These are phyloP conservation scores for Xylaria intraflava DNA, from an alignment of 495 filamentous ascomycete species.

Conservation along the genomic window DNA sequence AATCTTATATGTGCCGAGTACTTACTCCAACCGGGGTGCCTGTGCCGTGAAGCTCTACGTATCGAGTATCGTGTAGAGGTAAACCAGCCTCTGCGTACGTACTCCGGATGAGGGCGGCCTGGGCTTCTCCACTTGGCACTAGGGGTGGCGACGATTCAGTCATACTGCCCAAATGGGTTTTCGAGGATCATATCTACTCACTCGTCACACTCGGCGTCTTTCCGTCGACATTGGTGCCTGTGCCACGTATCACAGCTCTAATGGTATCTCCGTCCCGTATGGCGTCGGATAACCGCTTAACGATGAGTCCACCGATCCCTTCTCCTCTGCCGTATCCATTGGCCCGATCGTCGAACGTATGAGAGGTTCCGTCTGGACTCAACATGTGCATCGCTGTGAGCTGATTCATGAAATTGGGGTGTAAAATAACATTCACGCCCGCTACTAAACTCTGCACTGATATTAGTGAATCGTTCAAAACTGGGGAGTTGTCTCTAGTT, in stretches of 20 bases:
- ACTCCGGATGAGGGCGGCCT: slow-evolving; percentile 41
- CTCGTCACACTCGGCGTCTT: slow-evolving; percentile 22
- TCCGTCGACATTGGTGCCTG: slow-evolving; percentile 45
- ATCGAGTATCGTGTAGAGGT: slow-evolving; percentile 32
- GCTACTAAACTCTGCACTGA: neutral
- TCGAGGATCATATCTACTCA: neutral
- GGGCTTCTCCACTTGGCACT: slow-evolving; percentile 40
- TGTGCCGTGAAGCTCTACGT: slow-evolving; percentile 41
- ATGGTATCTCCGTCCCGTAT: slow-evolving; percentile 43
- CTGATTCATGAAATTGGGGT: slow-evolving; percentile 1
- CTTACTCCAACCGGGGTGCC: slow-evolving; percentile 48
- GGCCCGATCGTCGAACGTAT: slow-evolving; percentile 28
- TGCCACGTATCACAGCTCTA: slow-evolving; percentile 48
- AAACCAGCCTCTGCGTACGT: slow-evolving; percentile 40
- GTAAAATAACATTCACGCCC: neutral
- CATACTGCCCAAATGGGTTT: neutral
- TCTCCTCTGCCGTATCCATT: slow-evolving; percentile 54
- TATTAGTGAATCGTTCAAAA: neutral
- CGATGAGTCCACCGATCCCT: slow-evolving; percentile 40
- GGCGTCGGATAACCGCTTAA: slow-evolving; percentile 50
- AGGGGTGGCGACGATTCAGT: slow-evolving; percentile 32
- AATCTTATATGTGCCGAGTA: no score
- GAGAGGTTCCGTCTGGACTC: slow-evolving; percentile 22
- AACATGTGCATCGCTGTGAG: slow-evolving; percentile 17
- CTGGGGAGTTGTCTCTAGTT: neutral